These are phyloP conservation scores for Paecilomyces formosus DNA, from an alignment of 2,329 filamentous ascomycete genomes.

Conservation along the genomic window DNA sequence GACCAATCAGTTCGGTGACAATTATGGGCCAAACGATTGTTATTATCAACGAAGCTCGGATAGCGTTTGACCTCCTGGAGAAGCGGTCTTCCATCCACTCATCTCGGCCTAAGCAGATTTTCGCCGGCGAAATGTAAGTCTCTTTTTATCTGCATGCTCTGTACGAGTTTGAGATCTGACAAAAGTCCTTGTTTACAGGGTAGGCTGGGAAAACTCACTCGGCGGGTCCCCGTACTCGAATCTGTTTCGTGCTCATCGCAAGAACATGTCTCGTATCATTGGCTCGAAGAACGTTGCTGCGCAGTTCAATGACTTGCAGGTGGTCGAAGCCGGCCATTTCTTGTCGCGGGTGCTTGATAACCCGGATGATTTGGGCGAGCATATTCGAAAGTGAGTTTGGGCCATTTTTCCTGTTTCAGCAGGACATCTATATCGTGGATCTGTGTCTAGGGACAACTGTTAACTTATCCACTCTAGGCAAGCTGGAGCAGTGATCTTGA, in stretches of 20 bases:
- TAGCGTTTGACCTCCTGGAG: constrained; percentile 28
- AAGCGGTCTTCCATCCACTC: constrained; percentile 24
- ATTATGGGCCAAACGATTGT: constrained; percentile 30
- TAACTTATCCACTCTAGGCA: constrained; percentile 16
- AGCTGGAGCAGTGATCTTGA: constrained; percentile 35
- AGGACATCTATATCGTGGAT: background rate
- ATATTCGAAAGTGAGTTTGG: constrained; percentile 34
- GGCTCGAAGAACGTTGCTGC: constrained; percentile 35
- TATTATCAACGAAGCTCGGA: constrained; percentile 25
- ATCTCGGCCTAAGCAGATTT: constrained; percentile 21
- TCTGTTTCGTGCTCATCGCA: constrained; percentile 37
- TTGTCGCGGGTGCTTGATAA: constrained; percentile 35
- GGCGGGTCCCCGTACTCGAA: constrained; percentile 29
- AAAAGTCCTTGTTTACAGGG: constrained; percentile 10
- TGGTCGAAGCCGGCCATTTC: constrained; percentile 39
- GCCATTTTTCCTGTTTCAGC: background rate
- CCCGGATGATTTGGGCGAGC: constrained; percentile 30
- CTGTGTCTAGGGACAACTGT: background rate
- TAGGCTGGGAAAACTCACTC: constrained; percentile 33
- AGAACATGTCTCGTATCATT: constrained; percentile 37
- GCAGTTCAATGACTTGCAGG: constrained; percentile 36
- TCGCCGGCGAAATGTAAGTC: constrained; percentile 31
- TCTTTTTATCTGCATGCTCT: background rate
- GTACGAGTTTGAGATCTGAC: background rate
- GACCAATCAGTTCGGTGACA: constrained; percentile 30